Percentiles rank a stretch among this genome's conserved stretches.
Evolutionary conservation across 257 asterid species (phyloP).

Genomic region (Salvia rosmarinus): DNA sequence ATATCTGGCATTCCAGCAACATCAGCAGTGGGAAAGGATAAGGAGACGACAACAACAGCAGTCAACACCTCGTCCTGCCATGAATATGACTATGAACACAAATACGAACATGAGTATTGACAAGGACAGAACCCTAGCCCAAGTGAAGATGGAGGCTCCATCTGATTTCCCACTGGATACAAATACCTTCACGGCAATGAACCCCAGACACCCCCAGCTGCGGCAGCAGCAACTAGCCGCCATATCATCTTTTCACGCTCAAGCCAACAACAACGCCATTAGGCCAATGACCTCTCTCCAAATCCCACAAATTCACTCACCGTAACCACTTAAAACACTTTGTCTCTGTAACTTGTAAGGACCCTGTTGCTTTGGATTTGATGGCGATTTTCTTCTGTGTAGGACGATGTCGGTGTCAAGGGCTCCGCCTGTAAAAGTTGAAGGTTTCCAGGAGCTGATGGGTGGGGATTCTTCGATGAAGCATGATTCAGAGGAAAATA

Average conservation of each 20-base stretch:
- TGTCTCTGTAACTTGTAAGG: background rate
- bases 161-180: slow-evolving; percentile 74
- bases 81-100: slow-evolving; percentile 38
- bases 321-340: slow-evolving; percentile 43
- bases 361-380: background rate
- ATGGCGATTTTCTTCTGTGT: slow-evolving; percentile 28
- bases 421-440: slow-evolving; percentile 98
- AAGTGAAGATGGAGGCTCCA: slow-evolving; percentile 88
- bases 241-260: slow-evolving; percentile 61
- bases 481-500: slow-evolving; percentile 82
- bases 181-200: slow-evolving; percentile 58
- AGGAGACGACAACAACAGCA: slow-evolving; percentile 69
- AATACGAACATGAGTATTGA: slow-evolving; percentile 54
- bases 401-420: slow-evolving; percentile 80
- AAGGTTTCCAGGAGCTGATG: slow-evolving; percentile 98
- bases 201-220: slow-evolving; percentile 62
- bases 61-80: slow-evolving; percentile 68
- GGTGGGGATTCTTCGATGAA: slow-evolving; percentile 82
- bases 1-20: slow-evolving; percentile 71
- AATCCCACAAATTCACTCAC: slow-evolving; percentile 80
- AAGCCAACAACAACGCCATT: slow-evolving; percentile 64
- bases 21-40: slow-evolving; percentile 83
- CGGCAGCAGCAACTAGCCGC: slow-evolving; percentile 87
- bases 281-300: slow-evolving; percentile 74
- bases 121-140: slow-evolving; percentile 79